Percentiles rank a stretch among this genome's conserved stretches.
These are phyloP conservation scores for Neurospora pannonica DNA, from an alignment of 495 filamentous ascomycete genomes.

Conservation along the genomic window DNA sequence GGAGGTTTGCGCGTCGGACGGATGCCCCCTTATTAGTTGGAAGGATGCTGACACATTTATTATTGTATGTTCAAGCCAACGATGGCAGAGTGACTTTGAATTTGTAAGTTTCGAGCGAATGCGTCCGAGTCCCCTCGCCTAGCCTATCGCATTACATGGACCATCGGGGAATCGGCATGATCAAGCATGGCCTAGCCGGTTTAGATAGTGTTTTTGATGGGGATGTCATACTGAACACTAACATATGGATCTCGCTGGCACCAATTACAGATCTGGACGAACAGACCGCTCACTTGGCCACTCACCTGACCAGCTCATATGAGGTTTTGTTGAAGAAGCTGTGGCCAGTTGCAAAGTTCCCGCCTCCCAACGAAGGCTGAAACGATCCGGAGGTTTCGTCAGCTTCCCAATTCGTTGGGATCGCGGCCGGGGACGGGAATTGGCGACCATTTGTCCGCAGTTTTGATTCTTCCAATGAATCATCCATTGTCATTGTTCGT, in stretches of 20 bases:
- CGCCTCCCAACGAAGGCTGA: neutral
- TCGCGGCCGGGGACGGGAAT: neutral
- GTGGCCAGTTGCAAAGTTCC: neutral
- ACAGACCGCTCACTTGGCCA: neutral
- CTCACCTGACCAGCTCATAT: neutral
- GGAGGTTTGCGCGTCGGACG: conserved; percentile 7
- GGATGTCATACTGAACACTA: neutral
- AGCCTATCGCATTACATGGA: neutral
- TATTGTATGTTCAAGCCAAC: neutral
- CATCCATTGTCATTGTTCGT: neutral
- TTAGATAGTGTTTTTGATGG: neutral
- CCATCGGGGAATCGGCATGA: neutral
- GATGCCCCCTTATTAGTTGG: conserved; percentile 8
- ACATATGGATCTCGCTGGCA: neutral
- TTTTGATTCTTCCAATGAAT: neutral
- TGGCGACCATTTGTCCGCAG: neutral
- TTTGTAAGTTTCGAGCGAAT: neutral
- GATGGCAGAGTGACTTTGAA: neutral
- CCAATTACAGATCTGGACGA: neutral
- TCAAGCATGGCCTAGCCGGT: neutral
- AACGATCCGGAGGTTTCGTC: neutral
- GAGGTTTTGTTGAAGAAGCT: neutral
- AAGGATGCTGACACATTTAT: neutral
- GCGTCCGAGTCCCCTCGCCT: neutral
- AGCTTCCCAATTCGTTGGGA: neutral